These are phyloP conservation scores for Trichomonas vaginalis DNA, from an alignment of 208 protist genomes.

Conservation along the genomic window DNA sequence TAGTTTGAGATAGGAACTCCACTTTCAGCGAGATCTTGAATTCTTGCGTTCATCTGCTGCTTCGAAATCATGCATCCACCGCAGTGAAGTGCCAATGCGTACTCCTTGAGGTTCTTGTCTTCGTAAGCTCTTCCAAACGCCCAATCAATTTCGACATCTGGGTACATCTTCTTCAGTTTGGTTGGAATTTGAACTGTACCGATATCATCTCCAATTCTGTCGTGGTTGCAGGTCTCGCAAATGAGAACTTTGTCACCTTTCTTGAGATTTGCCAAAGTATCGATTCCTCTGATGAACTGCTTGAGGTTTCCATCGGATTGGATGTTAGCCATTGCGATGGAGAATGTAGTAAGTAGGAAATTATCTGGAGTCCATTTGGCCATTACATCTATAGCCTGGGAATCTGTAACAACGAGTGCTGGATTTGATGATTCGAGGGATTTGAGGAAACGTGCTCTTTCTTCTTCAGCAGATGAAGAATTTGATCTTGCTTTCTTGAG, in stretches of 20 bases:
- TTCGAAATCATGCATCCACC: constrained; percentile 44
- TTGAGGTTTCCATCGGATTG: constrained; percentile 33
- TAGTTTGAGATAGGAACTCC: constrained; percentile 45
- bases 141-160: constrained; percentile 35
- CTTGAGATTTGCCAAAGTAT: constrained; percentile 27
- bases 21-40: constrained; percentile 29
- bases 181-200: constrained; percentile 40
- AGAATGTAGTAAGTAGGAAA: constrained; percentile 41
- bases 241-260: constrained; percentile 39
- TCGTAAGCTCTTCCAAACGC: constrained; percentile 39
- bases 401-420: constrained; percentile 39
- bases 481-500: constrained; percentile 28
- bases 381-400: constrained; percentile 42
- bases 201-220: constrained; percentile 42
- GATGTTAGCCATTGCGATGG: constrained; percentile 40
- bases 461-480: constrained; percentile 6
- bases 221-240: constrained; percentile 43
- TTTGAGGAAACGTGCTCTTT: constrained; percentile 21
- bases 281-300: constrained; percentile 35
- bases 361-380: constrained; percentile 35
- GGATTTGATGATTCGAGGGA: not conserved
- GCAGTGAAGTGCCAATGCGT: constrained; percentile 37
- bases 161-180: constrained; percentile 24
- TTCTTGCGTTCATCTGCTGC: constrained; percentile 38
- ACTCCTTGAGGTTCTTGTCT: constrained; percentile 23